Evolutionary conservation across 306 rosid species (phyloP), one percentile per base, ranked within the genome.

Genomic region (Lotus japonicus): DNA sequence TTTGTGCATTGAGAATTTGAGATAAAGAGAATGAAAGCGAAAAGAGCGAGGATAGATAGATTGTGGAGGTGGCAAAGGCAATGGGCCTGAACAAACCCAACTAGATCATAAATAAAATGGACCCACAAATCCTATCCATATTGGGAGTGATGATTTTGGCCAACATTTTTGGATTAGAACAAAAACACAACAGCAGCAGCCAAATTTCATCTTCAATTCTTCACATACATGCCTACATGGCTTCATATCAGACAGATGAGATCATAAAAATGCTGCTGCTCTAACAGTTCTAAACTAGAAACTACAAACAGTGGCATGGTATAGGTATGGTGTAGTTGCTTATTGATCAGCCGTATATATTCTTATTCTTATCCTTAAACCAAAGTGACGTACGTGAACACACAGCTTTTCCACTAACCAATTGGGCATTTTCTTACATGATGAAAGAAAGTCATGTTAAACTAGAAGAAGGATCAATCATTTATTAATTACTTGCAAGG

Each of bases 341-440:
- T 9, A 33, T 11, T 50, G 19, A 38, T 77, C 49, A 46, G 46
- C 13, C 39, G 7, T 45, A 14, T 16, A 2, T 60, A 54, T 71
- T 82, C n/a, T n/a, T n/a, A 58, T 74, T 80, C 91, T 84, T 88
- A 84, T 88, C 91, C 86, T 84, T 64, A 56, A 72, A 65, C 21
- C 55, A 39, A 41, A 33, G 35, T 64, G 67, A 66, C 82, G 76
- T 78, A 66, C 82, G 76, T 78, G 72, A 58, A 54, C 74, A 67
- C 59, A 63, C 58, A 59, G 65, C 52, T 80, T 64, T 78, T 64
- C 62, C 70, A 48, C 21, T 58, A 66, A 19, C 79, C 75, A 61
- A 73, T 67, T 23, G 45, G 26, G 48, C 28, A 33, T 17, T 78
- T 71, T 50, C 65, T 49, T 19, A 10, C 59, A 66, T 2, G 31